Evolutionary conservation across 306 rosid species (phyloP), one percentile per base, ranked within the genome.

Genomic region (Lablab purpureus): DNA sequence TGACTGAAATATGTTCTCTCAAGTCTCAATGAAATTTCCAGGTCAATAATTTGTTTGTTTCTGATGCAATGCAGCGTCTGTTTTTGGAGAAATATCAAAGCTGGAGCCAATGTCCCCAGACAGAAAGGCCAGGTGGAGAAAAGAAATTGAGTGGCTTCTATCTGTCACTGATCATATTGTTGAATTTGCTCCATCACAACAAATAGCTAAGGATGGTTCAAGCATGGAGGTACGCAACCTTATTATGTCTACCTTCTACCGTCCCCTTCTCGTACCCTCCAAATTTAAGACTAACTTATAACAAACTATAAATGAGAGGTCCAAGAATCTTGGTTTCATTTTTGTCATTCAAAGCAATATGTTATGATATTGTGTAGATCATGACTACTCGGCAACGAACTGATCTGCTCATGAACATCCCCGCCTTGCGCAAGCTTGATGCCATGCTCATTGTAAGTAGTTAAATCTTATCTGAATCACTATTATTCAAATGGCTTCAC

Each of bases 121-220:
- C 13, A 89, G 88, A 85, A 96, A 84, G 81, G 55, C 82, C 12
- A 87, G 96, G 82, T 96, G 99, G 99, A 88, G 82, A 81, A 96
- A 80, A 84, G 99, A 96, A 88, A 85, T 88, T 18, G 96, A 88
- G 13, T 93, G 99, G 96, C 86, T 93, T 85, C 84, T 96, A 79
- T 90, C 97, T 49, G 98, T 96, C 69, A 83, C 98, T 13, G 97
- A 96, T 84, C 91, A 93, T 81, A 86, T 96, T 71, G 97, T 96
- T 45, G 98, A 96, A 82, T 90, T 96, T 55, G 92, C 78, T 66
- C 98, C 99, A 78, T 83, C 97, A 58, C 85, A 87, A 64, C 98
- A 91, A 71, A 67, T 47, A 81, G 87, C 84, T 10, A 84, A 87
- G 84, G 88, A 90, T 82, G 99, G 99, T 83, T 56, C 81, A 75